These are phyloP conservation scores for Cordyceps javanica DNA, from an alignment of 2,329 filamentous ascomycete species.

Conservation along the genomic window DNA sequence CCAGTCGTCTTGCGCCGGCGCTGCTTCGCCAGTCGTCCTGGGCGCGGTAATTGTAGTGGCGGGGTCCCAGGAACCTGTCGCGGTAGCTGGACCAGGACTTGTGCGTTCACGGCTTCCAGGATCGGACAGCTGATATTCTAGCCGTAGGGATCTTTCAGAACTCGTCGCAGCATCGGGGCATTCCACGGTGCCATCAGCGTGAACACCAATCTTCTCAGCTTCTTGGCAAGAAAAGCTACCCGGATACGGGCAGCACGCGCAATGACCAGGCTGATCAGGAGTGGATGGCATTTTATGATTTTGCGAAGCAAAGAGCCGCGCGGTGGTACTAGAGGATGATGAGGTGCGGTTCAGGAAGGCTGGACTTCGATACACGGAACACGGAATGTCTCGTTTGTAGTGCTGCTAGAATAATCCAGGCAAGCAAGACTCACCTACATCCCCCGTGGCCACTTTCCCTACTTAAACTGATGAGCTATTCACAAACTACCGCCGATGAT, in stretches of 20 bases:
- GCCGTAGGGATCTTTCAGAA: not conserved
- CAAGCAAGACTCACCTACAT: too few relatives aligned
- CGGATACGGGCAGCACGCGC: not conserved
- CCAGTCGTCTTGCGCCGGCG: not conserved
- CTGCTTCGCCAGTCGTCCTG: not conserved
- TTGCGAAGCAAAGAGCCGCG: too few relatives aligned
- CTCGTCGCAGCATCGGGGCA: not conserved
- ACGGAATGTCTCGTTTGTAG: too few relatives aligned
- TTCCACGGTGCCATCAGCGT: not conserved
- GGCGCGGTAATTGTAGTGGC: not conserved
- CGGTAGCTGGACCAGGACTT: not conserved
- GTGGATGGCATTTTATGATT: not conserved
- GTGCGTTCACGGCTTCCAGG: not conserved
- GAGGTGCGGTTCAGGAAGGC: too few relatives aligned
- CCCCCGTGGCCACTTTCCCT: too few relatives aligned
- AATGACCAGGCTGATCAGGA: not conserved
- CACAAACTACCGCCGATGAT: too few relatives aligned
- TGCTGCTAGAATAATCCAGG: too few relatives aligned
- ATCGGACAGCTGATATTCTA: not conserved
- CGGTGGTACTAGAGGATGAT: too few relatives aligned
- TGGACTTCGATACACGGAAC: too few relatives aligned
- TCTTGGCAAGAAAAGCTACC: not conserved
- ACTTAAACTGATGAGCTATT: too few relatives aligned
- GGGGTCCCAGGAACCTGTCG: not conserved
- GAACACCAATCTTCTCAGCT: not conserved